Evolutionary conservation across 306 rosid species (phyloP), one percentile per base, ranked within the genome.

Genomic region (Spatholobus suberectus): DNA sequence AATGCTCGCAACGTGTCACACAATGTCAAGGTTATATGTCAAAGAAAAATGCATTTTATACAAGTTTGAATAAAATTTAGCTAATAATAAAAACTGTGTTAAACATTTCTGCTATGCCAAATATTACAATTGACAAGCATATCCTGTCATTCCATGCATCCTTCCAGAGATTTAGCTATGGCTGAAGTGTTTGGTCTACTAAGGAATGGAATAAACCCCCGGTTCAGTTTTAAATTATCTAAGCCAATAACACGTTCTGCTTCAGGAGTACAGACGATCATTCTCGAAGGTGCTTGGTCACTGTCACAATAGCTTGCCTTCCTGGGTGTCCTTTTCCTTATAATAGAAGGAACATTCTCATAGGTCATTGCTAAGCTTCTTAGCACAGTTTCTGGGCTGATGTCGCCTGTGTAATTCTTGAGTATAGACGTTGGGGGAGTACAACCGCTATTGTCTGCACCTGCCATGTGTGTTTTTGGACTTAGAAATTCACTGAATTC

Each of bases 321-420:
- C 27, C 72, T 70, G 44, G 82, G 20, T 66, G 83, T 66, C 80
- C 88, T 87, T 82, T 86, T 92, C 84, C 92, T 87, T 65, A 88
- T 80, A 61, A 90, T 92, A 27, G 94, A 90, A 82, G 94, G 94
- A 75, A 72, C 78, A 58, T 88, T 87, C 44, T 82, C 77, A 68
- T 87, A 88, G 40, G 81, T 87, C 92, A 84, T 82, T 74, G 91
- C 94, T 38, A 85, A 82, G 77, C 63, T 88, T 77, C 85, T 85
- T 59, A 88, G 80, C 14, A 79, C 77, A 57, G 81, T 79, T 77
- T 81, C 86, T 12, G 92, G 96, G 77, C 90, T 87, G 63, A 65
- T 75, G 58, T 24, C 11, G 66, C 32, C 71, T 5, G 8, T 21
- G 43, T 32, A 37, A 26, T 51, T 54, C 17, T 49, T 52, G 20